These are phyloP conservation scores for Suillus hirtellus DNA, from an alignment of 768 basidiomycete species.

Conservation along the genomic window DNA sequence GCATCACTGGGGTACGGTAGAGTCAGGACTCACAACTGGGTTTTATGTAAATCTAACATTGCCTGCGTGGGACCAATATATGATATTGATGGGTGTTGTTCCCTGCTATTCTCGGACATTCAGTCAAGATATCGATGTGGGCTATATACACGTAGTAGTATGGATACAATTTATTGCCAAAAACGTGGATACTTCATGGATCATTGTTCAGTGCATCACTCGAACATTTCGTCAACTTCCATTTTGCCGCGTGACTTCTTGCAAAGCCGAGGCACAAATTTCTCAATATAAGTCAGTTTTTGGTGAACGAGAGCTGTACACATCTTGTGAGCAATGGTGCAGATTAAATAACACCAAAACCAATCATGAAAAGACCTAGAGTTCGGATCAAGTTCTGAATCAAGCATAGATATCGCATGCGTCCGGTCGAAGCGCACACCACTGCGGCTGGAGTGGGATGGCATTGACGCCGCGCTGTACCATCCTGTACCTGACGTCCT, in stretches of 20 bases:
- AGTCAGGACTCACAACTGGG: no score
- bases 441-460: conserved; percentile 64
- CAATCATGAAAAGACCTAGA: no score
- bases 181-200: neutral
- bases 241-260: neutral
- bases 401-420: conserved; percentile 48
- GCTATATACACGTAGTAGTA: no score
- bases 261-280: no score
- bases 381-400: neutral
- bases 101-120: neutral
- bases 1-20: no score
- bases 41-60: neutral
- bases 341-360: no score
- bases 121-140: neutral
- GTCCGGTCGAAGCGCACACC: conserved; percentile 68
- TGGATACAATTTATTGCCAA: neutral
- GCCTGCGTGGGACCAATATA: neutral
- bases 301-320: neutral
- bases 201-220: neutral
- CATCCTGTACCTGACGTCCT: conserved; percentile 52
- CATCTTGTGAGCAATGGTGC: neutral
- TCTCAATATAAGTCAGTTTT: neutral
- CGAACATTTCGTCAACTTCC: neutral
- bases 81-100: neutral
- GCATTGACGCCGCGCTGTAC: conserved; percentile 61